Evolutionary conservation across 345 rosid species (phyloP).

Genomic region (Combretum micranthum): DNA sequence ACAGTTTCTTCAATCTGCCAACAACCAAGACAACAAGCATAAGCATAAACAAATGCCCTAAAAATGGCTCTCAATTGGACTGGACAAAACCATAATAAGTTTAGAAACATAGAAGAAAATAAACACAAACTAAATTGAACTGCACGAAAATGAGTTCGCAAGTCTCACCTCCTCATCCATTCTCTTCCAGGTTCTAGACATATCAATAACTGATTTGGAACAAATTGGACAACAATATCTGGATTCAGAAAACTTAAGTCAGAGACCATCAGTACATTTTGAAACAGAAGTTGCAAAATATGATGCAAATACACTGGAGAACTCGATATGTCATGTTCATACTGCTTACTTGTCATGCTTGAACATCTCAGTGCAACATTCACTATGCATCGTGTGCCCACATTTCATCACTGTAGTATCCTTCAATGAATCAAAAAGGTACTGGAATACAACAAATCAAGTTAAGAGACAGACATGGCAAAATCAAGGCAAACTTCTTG

Average conservation of each 20-base stretch:
- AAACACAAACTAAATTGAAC: too few species aligned
- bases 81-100: too few species aligned
- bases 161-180: conserved; percentile 81
- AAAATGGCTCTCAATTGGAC: too few species aligned
- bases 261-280: conserved; percentile 1
- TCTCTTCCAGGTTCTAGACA: conserved; percentile 85
- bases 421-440: conserved; percentile 86
- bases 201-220: conserved; percentile 79
- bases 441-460: conserved; percentile 32
- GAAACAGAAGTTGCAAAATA: neutral
- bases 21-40: conserved; percentile 3
- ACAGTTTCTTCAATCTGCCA: conserved; percentile 69
- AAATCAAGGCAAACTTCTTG: neutral
- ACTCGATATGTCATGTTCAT: neutral
- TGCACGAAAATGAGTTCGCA: neutral
- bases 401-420: conserved; percentile 92
- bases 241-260: conserved; percentile 9
- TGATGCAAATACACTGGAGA: neutral
- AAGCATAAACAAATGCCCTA: neutral
- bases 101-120: too few species aligned
- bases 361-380: conserved; percentile 82
- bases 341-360: conserved; percentile 64
- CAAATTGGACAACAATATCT: conserved; percentile 93
- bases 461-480: conserved; percentile 2
- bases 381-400: conserved; percentile 94